Evolutionary conservation across 192 early-diverging fungal genomes (phyloP).

Genomic region (Coemansia sp.): DNA sequence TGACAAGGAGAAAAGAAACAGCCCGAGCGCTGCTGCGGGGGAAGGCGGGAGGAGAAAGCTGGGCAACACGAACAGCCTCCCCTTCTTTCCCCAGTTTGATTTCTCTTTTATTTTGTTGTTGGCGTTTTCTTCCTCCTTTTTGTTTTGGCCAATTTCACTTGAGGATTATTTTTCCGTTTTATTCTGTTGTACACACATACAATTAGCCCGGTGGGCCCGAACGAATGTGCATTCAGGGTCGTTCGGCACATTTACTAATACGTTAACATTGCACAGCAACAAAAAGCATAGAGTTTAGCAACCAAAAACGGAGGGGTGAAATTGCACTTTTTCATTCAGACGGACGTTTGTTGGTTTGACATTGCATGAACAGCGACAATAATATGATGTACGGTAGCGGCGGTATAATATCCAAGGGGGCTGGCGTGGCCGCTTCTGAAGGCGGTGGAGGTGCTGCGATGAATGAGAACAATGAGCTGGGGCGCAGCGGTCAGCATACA

Average conservation of each 20-base stretch:
- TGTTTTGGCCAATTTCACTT: slow-evolving; percentile 5
- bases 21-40: too few relatives aligned
- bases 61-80: neutral
- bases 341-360: neutral
- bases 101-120: slow-evolving; percentile 6
- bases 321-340: too few relatives aligned
- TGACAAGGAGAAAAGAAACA: too few relatives aligned
- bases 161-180: neutral
- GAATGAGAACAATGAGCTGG: slow-evolving; percentile 12
- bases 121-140: neutral
- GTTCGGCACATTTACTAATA: neutral
- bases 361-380: neutral
- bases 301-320: neutral
- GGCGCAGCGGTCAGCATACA: slow-evolving; percentile 15
- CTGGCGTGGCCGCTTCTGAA: slow-evolving; percentile 4
- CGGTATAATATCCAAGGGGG: slow-evolving; percentile 7
- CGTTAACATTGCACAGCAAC: neutral
- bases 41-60: too few relatives aligned
- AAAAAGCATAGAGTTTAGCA: neutral
- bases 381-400: neutral
- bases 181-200: neutral
- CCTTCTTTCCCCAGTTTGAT: neutral
- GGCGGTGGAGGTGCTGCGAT: neutral
- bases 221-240: slow-evolving; percentile 1
- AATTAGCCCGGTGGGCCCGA: neutral